Evolutionary conservation across 2,329 filamentous ascomycete species (phyloP).

Genomic region (Penicillium palitans): DNA sequence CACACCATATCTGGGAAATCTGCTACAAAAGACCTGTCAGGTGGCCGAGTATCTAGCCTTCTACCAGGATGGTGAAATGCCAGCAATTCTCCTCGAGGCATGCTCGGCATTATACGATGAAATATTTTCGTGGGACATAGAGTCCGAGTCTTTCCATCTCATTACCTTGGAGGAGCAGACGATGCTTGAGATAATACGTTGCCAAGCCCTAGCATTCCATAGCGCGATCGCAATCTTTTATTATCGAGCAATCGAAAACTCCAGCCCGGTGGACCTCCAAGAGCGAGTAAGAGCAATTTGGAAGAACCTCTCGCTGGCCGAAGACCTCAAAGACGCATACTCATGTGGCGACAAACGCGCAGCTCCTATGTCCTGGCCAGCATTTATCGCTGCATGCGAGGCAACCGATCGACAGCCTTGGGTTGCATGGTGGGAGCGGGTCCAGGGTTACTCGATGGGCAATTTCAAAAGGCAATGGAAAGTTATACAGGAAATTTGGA

Average conservation of each 20-base stretch:
- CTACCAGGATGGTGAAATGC: not conserved
- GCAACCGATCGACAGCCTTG: conserved; percentile 17
- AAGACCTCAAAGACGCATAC: conserved; percentile 18
- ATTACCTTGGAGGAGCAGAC: not conserved
- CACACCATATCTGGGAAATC: conserved; percentile 19
- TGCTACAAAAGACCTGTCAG: conserved; percentile 21
- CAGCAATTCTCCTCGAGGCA: not conserved
- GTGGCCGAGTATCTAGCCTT: conserved; percentile 7
- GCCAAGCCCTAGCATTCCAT: conserved; percentile 21
- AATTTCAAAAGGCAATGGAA: conserved; percentile 24
- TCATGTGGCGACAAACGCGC: conserved; percentile 14
- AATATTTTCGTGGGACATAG: conserved; percentile 6
- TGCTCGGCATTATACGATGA: not conserved
- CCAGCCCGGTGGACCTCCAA: conserved; percentile 3
- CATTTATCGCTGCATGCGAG: conserved; percentile 26
- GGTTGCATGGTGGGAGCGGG: conserved; percentile 21
- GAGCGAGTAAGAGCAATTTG: conserved; percentile 11
- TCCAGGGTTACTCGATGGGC: conserved; percentile 22
- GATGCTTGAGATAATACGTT: conserved; percentile 15
- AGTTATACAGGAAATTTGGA: conserved; percentile 23
- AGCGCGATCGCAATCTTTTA: conserved; percentile 19
- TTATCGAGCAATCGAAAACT: conserved; percentile 16
- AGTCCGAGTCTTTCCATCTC: conserved; percentile 5
- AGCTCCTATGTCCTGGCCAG: conserved; percentile 27
- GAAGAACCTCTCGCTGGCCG: conserved; percentile 16